Base-by-base conservation (phyloP, 257 asterid genomes). In the Ligustrum vulgare region DNA sequence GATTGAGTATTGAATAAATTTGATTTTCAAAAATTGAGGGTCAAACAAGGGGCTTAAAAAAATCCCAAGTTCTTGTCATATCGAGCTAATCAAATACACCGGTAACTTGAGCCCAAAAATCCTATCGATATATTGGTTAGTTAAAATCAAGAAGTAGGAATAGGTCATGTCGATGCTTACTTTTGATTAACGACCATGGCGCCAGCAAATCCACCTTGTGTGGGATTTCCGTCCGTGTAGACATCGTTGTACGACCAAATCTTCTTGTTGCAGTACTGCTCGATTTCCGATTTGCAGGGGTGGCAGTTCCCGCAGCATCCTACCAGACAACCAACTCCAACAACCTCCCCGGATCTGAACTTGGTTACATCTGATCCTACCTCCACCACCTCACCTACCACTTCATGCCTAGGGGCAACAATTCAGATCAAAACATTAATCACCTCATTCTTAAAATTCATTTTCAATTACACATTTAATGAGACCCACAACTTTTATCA, bases 161-260 rank as follows among this genome's bases (percentile, higher is more conserved):
- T 56, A 56, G 32, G 32, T 56, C 28, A 15, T 56, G 28, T 32
- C 32, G 36, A 37, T 15, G 37, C 87, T 87, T 85, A 91, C 98
- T 89, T 92, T 67, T 92, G 98, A 82, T 94, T 80, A 73, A 90
- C 91, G 10, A 94, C 97, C 95, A 89, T 94, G 45, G 89, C 87
- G 11, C 72, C 69, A 22, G 98, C 85, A 73, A 94, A 94, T 25
- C 98, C 98, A 5, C 98, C 98, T 68, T 94, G 98, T 34, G 98
- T 91, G 13, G 98, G 89, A 6, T 84, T 87, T 6, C 98, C 98
- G 75, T 94, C 98, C 5, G 91, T 85, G 70, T 92, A 92, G 11
- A 92, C 96, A 76, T 94, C 98, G 75, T 94, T 94, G 84, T 88
- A 94, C 1, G 97, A 80, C 98, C 98, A 94, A 12, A 94, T 92